Evolutionary conservation across 1,139 yeast genomes (phyloP), one percentile per base, ranked within the genome.

Genomic region (Casaregolazyma suthepensis): DNA sequence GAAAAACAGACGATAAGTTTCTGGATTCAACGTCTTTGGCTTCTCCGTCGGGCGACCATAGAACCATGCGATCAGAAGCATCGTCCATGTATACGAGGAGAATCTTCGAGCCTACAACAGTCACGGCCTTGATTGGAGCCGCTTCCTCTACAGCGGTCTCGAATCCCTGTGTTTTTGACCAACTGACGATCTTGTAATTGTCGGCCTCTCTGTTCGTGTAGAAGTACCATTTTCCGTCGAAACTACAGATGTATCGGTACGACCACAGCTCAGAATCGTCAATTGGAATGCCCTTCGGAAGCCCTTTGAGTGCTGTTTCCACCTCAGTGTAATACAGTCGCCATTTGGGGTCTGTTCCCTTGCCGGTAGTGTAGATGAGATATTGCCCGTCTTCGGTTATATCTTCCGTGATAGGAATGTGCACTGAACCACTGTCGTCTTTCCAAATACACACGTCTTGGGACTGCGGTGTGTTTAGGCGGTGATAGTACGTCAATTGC

Each of bases 381-480:
- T 50, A 50, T 18, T 50, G 35, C 5, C 50, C 52, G 46, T 50
- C 52, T 15, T 50, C 45, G 15, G 45, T 45, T n/a, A 50, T 6
- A 15, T 45, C 15, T 15, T 50, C 52, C 3, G 45, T 23, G 35
- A 45, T 17, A 13, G 52, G 52, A 31, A 50, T 50, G 19, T 31
- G 37, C 13, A 37, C n/a, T n/a, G 49, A 29, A n/a, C 46, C 23
- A 37, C 45, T 42, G n/a, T 48, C 45, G 22, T 50, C 52, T 37
- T 45, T 44, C 52, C 52, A 50, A 3, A 45, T 40, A 23, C 29
- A 45, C 15, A 45, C 45, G 19, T 50, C 52, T 37, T 50, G 50
- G 4, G 48, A 38, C 37, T 50, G 52, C 7, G 20, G 18, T n/a
- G 52, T 50, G 18, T 45, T 23, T 5, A 50, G 49, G 12, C 45